Conservation (phyloP, 2,329 filamentous ascomycete genomes). For the Diaporthe aspalathi region DNA sequence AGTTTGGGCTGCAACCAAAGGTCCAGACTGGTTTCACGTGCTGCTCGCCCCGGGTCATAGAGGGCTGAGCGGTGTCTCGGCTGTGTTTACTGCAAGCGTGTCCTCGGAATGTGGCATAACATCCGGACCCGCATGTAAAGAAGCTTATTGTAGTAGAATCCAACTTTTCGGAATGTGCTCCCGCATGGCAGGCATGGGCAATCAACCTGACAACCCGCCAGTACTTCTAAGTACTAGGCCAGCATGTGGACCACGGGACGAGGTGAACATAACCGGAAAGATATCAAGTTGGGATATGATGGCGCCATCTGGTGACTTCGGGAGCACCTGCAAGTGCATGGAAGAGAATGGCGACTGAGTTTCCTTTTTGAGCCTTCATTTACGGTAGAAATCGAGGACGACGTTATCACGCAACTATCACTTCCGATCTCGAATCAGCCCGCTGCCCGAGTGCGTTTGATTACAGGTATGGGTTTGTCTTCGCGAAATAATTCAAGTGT, state of each 20-base stretch:
- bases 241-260: neutral
- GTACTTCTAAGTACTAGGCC: constrained; percentile 13
- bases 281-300: constrained; percentile 3
- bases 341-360: neutral
- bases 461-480: neutral
- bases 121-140: constrained; percentile 10
- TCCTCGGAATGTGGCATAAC: constrained; percentile 17
- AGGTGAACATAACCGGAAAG: neutral
- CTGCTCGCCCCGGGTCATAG: neutral
- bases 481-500: too few relatives aligned
- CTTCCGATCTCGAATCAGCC: neutral
- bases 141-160: neutral
- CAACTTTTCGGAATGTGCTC: constrained; percentile 14
- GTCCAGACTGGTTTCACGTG: constrained; percentile 7
- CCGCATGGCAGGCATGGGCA: constrained; percentile 8
- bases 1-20: neutral
- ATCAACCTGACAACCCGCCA: constrained; percentile 14
- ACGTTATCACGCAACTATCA: neutral
- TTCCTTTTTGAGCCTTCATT: neutral
- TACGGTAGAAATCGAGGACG: neutral
- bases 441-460: too few relatives aligned
- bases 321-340: too few relatives aligned
- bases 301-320: neutral
- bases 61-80: neutral
- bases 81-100: neutral